Evolutionary conservation across 129 eudicot genomes (phyloP).

Genomic region (Dittrichia graveolens): DNA sequence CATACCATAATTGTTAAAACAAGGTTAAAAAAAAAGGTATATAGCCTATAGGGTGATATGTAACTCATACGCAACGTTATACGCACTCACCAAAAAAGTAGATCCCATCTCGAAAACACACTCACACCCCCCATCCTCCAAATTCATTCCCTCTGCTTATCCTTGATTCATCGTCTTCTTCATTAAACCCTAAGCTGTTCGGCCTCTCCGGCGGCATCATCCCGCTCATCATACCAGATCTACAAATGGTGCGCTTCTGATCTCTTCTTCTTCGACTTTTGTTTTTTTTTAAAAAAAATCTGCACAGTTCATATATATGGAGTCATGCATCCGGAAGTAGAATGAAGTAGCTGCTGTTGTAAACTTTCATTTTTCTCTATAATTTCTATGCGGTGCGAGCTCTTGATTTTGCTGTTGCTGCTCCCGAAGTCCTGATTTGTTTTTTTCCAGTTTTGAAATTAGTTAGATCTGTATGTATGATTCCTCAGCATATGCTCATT

Average conservation of each 20-base stretch:
- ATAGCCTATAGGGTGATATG: no score
- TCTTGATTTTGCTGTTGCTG: constrained; percentile 17
- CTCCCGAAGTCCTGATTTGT: constrained; percentile 17
- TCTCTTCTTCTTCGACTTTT: constrained; percentile 10
- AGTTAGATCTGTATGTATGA: constrained; percentile 23
- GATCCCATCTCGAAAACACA: constrained; percentile 38
- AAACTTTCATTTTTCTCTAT: neutral
- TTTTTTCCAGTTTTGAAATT: neutral
- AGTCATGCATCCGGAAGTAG: constrained; percentile 5
- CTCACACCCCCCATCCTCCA: neutral
- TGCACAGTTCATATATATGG: neutral
- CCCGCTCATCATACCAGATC: constrained; percentile 18
- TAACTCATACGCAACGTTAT: constrained; percentile 23
- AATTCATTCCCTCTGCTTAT: constrained; percentile 8
- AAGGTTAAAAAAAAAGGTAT: neutral
- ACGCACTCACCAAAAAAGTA: neutral
- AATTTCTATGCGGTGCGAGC: neutral
- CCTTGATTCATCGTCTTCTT: neutral
- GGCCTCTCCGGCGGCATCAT: constrained; percentile 14
- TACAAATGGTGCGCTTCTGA: constrained; percentile 21
- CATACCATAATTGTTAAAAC: no score
- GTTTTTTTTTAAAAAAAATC: neutral
- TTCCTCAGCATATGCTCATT: constrained; percentile 6
- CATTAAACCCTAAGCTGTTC: constrained; percentile 24
- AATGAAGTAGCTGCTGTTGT: constrained; percentile 18